phyloP scores from a whole-genome alignment of 2,329 filamentous ascomycete genomes.

The Ascochyta rabiei region DNA sequence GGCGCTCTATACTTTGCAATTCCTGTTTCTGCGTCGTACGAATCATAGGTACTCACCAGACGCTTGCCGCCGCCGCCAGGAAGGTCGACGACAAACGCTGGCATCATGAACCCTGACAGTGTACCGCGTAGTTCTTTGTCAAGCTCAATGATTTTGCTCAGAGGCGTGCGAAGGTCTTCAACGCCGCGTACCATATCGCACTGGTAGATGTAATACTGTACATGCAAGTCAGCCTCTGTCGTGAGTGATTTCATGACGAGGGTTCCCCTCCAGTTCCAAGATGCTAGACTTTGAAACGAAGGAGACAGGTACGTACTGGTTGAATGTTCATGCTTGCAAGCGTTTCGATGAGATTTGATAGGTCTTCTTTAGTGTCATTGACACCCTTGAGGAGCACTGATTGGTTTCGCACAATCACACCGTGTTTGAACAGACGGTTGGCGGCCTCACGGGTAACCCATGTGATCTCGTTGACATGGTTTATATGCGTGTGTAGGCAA shows the following conservation, averaged over 20 bases:
- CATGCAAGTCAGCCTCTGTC: background rate
- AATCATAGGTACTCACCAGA: conserved; percentile 59
- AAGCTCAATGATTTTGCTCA: conserved; percentile 63
- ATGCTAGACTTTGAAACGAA: background rate
- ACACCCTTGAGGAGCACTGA: conserved; percentile 64
- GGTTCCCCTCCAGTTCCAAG: no score
- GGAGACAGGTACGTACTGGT: conserved; percentile 54
- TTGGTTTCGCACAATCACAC: conserved; percentile 66
- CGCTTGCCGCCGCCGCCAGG: conserved; percentile 69
- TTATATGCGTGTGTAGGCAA: conserved; percentile 70
- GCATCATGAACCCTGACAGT: conserved; percentile 67
- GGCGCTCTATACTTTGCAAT: conserved; percentile 63
- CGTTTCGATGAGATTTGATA: conserved; percentile 59
- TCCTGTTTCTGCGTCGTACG: conserved; percentile 61
- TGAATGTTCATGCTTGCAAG: conserved; percentile 63
- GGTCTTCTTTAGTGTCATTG: conserved; percentile 62
- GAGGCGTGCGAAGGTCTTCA: conserved; percentile 67
- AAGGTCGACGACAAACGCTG: conserved; percentile 67
- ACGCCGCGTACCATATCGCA: conserved; percentile 66
- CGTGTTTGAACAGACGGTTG: conserved; percentile 57
- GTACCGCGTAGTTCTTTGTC: conserved; percentile 64
- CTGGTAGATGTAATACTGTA: conserved; percentile 69
- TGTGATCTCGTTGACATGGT: conserved; percentile 66
- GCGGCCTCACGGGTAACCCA: conserved; percentile 63
- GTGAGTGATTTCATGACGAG: background rate